Evolutionary conservation across 1,284 basidiomycete genomes (phyloP), one percentile per base, ranked within the genome.

Genomic region (Fomitopsis schrenkii): DNA sequence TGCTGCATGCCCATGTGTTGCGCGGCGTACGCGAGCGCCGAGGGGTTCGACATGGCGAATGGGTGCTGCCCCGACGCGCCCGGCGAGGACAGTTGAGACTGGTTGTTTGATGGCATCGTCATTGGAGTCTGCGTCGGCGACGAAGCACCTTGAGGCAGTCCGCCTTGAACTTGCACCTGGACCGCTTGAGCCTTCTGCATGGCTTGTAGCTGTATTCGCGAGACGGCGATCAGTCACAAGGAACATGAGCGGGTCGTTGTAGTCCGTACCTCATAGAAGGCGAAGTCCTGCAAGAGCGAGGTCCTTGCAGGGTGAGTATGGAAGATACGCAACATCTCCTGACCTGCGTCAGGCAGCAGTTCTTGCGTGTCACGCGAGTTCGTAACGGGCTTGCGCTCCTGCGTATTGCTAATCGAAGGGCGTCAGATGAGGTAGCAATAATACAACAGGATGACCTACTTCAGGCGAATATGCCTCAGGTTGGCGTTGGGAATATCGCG

Each of bases 301-400:
- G 95, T 97, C 70, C 94, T 85, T 7, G 93, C 90, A 19, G 93
- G 93, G 74, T 95, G 94, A 3, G 90, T 90, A 66, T 93, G 86
- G 82, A 98, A 96, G 70, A 97, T 97, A 62, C 91, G 86, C 40
- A 98, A 82, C 84, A 97, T 96, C 73, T 97, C 95, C 73, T 93
- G 89, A 2, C 95, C 96, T 40, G 94, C 94, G 67, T 97, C 95
- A 50, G 94, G 93, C 52, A 95, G 86, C 26, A 98, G 81, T 72
- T 98, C 95, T 74, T 97, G 91, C 3, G 93, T 95, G 70, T 95
- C 93, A 66, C 93, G 84, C 22, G 93, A 96, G 70, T 96, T 96
- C 2, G 95, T 97, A 60, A 98, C 95, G 1, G 95, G 95, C 76
- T 98, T 98, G 70, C 93, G 88, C 75, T 98, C 95, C 70, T 93